Evolutionary conservation across 805 yeast genomes (phyloP), one percentile per base, ranked within the genome.

Genomic region (Lipomyces spencermartinsiae): DNA sequence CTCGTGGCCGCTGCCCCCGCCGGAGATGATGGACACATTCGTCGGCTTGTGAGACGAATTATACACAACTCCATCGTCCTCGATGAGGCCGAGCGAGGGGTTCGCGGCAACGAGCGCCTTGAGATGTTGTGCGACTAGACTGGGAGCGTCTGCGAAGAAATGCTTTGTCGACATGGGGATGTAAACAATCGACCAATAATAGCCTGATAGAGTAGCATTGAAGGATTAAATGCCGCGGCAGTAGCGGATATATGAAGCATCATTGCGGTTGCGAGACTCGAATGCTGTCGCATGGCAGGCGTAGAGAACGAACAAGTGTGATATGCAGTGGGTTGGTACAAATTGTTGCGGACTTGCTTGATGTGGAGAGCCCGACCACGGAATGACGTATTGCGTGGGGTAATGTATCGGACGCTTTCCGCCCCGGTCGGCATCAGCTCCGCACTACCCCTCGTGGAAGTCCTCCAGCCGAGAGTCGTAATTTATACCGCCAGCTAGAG

Each of bases 1-100:
- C 79, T 93, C 98, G 76, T 93, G 98, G 57, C 98, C 98, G 10
- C 93, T 87, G 34, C 98, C 98, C 64, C 98, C 98, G 66, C 97
- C 97, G 39, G 97, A 88, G 35, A 93, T 81, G 62, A 93, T 75
- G 4, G 91, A 85, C 58, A 93, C 89, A 22, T 64, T 75, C 51
- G 71, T 55, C 5, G 66, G 64, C 16, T 62, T 69, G 43, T 72
- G 70, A 33, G 83, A 80, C 4, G 73, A 65, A 31, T 61, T 67
- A 35, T 73, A 68, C 14, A 64, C 63, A 31, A 68, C 69, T 49
- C 84, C 81, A 74, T 89, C 90, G 9, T 83, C 75, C 25, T 86
- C 86, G 59, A 88, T 84, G 31, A 87, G 77, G 31, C 79, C 78
- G 58, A 89, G 75, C 34, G 82, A 78, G 1, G 92, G 93, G 70